A percentile compares a stretch with the other conserved stretches of the same genome.
These are phyloP conservation scores for Pilaira anomala DNA, from an alignment of 192 early-diverging fungal genomes.

Conservation along the genomic window DNA sequence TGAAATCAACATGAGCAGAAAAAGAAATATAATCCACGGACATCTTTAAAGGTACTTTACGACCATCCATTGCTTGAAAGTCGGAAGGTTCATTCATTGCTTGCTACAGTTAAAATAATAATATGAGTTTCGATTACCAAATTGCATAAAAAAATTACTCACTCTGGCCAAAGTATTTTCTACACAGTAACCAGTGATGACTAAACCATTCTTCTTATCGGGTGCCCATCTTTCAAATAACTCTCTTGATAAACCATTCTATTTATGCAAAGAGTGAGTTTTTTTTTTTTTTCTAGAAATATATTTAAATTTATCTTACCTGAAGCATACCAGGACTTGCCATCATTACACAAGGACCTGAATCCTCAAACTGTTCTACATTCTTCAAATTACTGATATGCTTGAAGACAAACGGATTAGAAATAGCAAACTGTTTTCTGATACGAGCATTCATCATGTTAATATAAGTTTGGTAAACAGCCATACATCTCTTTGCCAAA, in stretches of 20 bases:
- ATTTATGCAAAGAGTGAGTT: not conserved
- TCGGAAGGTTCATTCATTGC: slow-evolving; percentile 83
- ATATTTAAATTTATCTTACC: slow-evolving; percentile 29
- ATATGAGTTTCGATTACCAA: not conserved
- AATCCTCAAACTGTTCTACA: slow-evolving; percentile 86
- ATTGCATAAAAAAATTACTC: slow-evolving; percentile 9
- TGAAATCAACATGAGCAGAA: slow-evolving; percentile 96
- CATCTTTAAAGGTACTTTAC: slow-evolving; percentile 75
- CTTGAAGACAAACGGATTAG: slow-evolving; percentile 96
- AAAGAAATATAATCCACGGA: slow-evolving; percentile 95
- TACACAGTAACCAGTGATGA: slow-evolving; percentile 97
- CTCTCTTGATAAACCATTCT: slow-evolving; percentile 91
- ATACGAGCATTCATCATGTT: slow-evolving; percentile 98
- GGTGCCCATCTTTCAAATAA: slow-evolving; percentile 95
- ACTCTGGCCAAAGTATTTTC: slow-evolving; percentile 92
- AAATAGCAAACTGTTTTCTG: slow-evolving; percentile 78
- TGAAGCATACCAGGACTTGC: slow-evolving; percentile 98
- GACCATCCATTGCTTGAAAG: slow-evolving; percentile 77
- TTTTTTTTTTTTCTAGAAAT: not conserved
- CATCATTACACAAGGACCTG: slow-evolving; percentile 98
- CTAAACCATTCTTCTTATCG: slow-evolving; percentile 86
- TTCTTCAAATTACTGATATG: slow-evolving; percentile 90
- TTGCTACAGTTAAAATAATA: slow-evolving; percentile 27
- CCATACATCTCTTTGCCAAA: slow-evolving; percentile 96
- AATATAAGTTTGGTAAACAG: slow-evolving; percentile 94